Evolutionary conservation across 495 filamentous ascomycete species (phyloP).

Genomic region (Neurospora sp.): DNA sequence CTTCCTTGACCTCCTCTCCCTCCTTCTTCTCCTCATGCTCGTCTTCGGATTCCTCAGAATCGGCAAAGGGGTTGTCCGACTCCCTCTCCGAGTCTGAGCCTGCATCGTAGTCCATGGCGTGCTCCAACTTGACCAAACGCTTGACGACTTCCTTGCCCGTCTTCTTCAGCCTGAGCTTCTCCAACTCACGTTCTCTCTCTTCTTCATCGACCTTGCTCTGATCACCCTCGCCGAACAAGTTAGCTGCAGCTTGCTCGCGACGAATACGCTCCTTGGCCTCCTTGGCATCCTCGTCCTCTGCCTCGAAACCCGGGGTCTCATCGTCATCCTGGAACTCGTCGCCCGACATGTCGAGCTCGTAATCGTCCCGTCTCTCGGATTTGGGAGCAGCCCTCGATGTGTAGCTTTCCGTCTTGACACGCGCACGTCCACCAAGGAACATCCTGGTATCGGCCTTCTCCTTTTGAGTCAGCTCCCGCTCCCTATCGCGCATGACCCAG

Average conservation of each 20-base stretch:
- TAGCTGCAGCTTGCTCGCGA: conserved; percentile 76
- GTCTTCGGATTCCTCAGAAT: conserved; percentile 29
- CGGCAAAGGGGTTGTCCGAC: conserved; percentile 55
- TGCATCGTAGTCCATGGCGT: conserved; percentile 72
- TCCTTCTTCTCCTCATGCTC: conserved; percentile 34
- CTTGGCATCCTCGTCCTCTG: conserved; percentile 79
- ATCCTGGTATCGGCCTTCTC: conserved; percentile 38
- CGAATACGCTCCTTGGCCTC: conserved; percentile 79
- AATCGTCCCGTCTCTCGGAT: conserved; percentile 45
- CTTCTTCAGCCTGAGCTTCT: conserved; percentile 54
- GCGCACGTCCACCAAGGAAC: conserved; percentile 32
- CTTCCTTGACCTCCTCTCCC: conserved; percentile 32
- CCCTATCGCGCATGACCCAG: conserved; percentile 65
- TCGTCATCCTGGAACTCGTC: conserved; percentile 59
- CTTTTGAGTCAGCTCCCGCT: conserved; percentile 45
- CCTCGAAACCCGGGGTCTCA: conserved; percentile 69
- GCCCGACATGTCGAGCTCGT: conserved; percentile 50
- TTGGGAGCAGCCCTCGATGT: conserved; percentile 40
- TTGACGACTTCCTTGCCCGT: conserved; percentile 70
- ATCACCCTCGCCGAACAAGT: conserved; percentile 74
- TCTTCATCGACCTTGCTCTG: conserved; percentile 80
- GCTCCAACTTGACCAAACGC: conserved; percentile 71
- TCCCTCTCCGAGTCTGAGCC: conserved; percentile 51
- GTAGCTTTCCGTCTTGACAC: conserved; percentile 43
- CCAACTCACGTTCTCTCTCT: conserved; percentile 57